These are phyloP conservation scores for Rhodotorula glutinis DNA, from an alignment of 1,284 basidiomycete genomes.

Conservation along the genomic window DNA sequence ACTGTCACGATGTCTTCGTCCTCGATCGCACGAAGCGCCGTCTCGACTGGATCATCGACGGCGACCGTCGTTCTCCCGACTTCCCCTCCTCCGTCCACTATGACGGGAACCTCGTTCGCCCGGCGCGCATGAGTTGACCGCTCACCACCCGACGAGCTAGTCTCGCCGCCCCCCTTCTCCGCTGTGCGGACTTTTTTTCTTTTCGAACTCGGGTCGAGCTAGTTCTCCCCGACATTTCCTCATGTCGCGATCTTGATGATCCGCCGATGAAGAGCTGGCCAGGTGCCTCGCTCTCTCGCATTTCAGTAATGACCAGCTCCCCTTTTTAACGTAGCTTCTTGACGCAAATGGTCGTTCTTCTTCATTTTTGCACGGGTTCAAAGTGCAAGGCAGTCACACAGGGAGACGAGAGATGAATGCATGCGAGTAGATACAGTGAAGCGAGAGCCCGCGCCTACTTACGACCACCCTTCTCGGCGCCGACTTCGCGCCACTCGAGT, in stretches of 20 bases:
- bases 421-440: not conserved
- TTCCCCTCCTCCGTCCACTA: not conserved
- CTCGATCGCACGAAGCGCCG: not conserved
- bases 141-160: too few relatives aligned
- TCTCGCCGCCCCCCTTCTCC: too few relatives aligned
- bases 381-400: too few relatives aligned
- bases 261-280: too few relatives aligned
- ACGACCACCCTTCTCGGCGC: not conserved
- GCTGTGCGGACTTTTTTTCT: too few relatives aligned
- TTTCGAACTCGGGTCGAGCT: too few relatives aligned
- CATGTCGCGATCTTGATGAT: too few relatives aligned
- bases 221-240: too few relatives aligned
- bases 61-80: not conserved
- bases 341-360: too few relatives aligned
- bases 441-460: not conserved
- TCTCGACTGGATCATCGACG: not conserved
- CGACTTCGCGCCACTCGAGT: constrained; percentile 1
- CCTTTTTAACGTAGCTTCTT: not conserved
- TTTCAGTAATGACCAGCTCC: not conserved
- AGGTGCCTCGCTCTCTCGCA: too few relatives aligned
- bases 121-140: not conserved
- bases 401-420: not conserved
- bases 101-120: not conserved
- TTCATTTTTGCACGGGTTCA: not conserved
- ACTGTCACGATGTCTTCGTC: not conserved